Evolutionary conservation across 257 asterid species (phyloP), one percentile per base, ranked within the genome.

Genomic region (Paulownia fortunei): DNA sequence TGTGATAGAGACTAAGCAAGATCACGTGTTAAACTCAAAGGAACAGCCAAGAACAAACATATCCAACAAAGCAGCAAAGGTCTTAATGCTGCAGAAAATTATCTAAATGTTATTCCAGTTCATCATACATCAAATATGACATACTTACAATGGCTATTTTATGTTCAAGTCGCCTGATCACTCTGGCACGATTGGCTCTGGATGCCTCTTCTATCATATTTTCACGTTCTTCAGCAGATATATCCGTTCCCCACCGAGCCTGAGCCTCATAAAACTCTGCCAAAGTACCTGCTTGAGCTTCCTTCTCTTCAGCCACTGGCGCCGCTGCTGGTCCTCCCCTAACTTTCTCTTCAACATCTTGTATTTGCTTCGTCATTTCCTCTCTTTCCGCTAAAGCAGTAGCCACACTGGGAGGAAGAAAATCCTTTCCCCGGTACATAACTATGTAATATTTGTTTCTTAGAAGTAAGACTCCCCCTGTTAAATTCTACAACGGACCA

Each of bases 341-440:
- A 16, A 85, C 87, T 82, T 85, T 88, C 86, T 95, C 99, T 86
- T 95, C 99, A 69, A 87, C 92, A 66, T 90, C 93, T 86, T 93
- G 94, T 72, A 91, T 86, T 85, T 92, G 91, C 79, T 92, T 95
- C 59, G 98, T 87, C 79, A 87, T 83, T 83, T 95, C 96, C 85
- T 89, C 89, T 77, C 99, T 89, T 84, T 95, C 97, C 9, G 88
- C 85, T 82, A 95, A 83, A 82, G 89, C 93, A 84, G 90, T 58
- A 70, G 97, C 98, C 47, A 95, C 98, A 80, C 82, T 81, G 3
- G 98, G 92, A 18, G 99, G 97, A 42, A 95, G 89, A 78, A 93
- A 95, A 89, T 93, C 99, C 86, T 95, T 95, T 75, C 99, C 99
- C 5, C 99, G 97, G 87, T 93, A 93, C 83, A 95, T 88, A 62